Evolutionary conservation across 495 filamentous ascomycete genomes (phyloP).

Genomic region (Neohortaea acidophila): DNA sequence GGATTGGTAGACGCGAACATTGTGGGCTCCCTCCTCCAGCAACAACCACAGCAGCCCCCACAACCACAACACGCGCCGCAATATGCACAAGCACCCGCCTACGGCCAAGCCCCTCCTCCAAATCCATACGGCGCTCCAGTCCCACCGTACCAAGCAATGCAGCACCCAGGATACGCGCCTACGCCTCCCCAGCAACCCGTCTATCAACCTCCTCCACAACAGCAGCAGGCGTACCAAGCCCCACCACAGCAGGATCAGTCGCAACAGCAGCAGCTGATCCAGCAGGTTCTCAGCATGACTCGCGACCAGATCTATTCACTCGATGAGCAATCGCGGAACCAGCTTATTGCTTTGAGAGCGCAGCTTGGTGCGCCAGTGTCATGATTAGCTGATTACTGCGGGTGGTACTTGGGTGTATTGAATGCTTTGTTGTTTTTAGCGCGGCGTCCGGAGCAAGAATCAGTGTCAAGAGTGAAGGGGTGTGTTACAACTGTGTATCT

Average conservation of each 20-base stretch:
- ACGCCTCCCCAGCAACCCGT: conserved; percentile 42
- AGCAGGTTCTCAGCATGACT: conserved; percentile 60
- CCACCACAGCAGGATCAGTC: conserved; percentile 18
- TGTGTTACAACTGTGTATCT: no score
- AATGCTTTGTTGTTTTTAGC: no score
- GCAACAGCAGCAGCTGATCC: conserved; percentile 39
- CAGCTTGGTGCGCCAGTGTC: conserved; percentile 21
- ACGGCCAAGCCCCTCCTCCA: not conserved
- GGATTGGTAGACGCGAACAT: conserved; percentile 64
- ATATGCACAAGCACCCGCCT: conserved; percentile 12
- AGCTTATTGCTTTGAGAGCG: conserved; percentile 57
- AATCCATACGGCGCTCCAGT: not conserved
- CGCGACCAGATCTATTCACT: conserved; percentile 61
- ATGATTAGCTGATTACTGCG: no score
- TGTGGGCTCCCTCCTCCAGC: conserved; percentile 43
- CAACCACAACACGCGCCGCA: conserved; percentile 20
- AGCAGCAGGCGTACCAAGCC: conserved; percentile 30
- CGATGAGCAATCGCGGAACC: conserved; percentile 52
- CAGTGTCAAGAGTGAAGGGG: no score
- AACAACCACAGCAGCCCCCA: conserved; percentile 22
- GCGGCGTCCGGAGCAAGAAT: no score
- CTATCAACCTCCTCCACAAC: conserved; percentile 30
- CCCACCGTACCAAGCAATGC: not conserved
- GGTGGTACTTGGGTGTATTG: no score
- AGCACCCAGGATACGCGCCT: conserved; percentile 20